These are phyloP conservation scores for Euphorbia pulcherrima DNA, from an alignment of 345 rosid species.

Conservation along the genomic window DNA sequence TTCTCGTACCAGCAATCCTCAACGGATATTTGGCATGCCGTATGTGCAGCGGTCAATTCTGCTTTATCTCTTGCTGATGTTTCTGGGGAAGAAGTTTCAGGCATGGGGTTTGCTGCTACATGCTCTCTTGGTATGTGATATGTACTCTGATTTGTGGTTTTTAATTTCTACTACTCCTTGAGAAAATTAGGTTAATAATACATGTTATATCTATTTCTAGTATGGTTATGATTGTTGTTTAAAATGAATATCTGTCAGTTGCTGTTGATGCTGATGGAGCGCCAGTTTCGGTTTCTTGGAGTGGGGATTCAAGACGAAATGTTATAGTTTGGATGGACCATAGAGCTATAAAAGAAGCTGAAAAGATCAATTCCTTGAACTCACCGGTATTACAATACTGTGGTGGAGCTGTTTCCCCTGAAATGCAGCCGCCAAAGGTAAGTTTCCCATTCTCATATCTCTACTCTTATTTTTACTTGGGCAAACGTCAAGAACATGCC, in stretches of 20 bases:
- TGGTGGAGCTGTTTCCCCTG: conserved; percentile 92
- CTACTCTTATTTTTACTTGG: not conserved
- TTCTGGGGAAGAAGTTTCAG: conserved; percentile 59
- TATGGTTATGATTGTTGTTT: not conserved
- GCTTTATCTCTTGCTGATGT: conserved; percentile 73
- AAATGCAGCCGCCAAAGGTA: conserved; percentile 96
- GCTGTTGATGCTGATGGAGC: conserved; percentile 96
- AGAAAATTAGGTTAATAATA: not conserved
- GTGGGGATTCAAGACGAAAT: conserved; percentile 93
- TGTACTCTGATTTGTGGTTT: not conserved
- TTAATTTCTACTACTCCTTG: not conserved
- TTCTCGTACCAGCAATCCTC: conserved; percentile 77
- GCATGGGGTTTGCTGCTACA: conserved; percentile 88
- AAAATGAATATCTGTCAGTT: conserved; percentile 38
- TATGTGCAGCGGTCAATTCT: conserved; percentile 77
- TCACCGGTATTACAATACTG: conserved; percentile 81
- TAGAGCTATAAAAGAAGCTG: conserved; percentile 92
- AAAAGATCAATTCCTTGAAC: conserved; percentile 75
- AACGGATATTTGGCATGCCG: conserved; percentile 94
- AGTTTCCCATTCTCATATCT: not conserved
- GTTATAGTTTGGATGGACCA: conserved; percentile 98
- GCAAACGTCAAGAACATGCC: too few relatives aligned
- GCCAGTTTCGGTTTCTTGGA: conserved; percentile 94
- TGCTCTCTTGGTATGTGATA: conserved; percentile 83
- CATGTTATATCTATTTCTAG: not conserved